phyloP scores from a whole-genome alignment of 1,139 yeast genomes.

The Candida sojae region DNA sequence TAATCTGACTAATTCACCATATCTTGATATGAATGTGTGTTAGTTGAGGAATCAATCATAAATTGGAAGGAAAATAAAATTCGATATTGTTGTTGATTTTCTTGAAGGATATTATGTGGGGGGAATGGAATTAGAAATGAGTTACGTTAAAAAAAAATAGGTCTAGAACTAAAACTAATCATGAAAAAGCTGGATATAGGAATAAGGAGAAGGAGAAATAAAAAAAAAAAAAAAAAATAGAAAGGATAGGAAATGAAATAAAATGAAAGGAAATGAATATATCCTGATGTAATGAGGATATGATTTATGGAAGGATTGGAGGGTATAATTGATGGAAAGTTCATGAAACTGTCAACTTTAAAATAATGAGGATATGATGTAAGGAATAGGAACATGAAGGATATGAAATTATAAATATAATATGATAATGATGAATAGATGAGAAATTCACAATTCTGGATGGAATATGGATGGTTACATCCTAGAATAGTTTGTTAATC shows the following conservation, averaged over 20 bases:
- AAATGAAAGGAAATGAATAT: neutral
- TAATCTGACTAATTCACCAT: slow-evolving; percentile 64
- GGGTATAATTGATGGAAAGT: neutral
- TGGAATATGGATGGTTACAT: neutral
- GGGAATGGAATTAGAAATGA: slow-evolving; percentile 3
- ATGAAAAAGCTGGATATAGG: slow-evolving; percentile 6
- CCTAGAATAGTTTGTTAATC: slow-evolving; percentile 1
- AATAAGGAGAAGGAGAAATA: slow-evolving; percentile 1
- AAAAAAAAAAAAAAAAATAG: slow-evolving; percentile 7
- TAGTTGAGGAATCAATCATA: slow-evolving; percentile 8
- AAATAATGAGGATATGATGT: slow-evolving; percentile 3
- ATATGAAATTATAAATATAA: neutral
- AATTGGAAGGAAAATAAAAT: neutral
- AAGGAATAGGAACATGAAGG: neutral
- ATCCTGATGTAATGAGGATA: no score
- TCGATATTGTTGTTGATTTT: slow-evolving; percentile 12
- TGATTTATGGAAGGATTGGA: no score
- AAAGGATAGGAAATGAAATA: slow-evolving; percentile 6
- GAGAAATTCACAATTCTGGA: neutral
- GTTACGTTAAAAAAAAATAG: neutral
- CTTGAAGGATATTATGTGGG: slow-evolving; percentile 7
- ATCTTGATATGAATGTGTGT: slow-evolving; percentile 32
- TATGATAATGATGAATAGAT: neutral
- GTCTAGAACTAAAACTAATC: no score
- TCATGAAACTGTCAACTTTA: slow-evolving; percentile 3